Evolutionary conservation across 2,329 filamentous ascomycete genomes (phyloP).

Genomic region (Fusarium chuoi): DNA sequence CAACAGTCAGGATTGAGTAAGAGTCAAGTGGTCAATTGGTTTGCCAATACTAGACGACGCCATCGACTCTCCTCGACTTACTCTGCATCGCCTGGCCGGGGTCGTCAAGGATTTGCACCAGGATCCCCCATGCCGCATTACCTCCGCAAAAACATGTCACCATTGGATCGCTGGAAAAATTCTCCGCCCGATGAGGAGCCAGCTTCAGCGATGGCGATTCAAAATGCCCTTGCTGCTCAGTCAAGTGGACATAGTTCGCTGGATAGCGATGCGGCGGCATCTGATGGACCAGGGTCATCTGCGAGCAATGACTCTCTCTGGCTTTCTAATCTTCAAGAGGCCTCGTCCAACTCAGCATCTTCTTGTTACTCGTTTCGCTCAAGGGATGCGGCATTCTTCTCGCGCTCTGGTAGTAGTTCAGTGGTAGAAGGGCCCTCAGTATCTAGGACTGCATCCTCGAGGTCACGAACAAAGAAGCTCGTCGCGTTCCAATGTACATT

Average conservation of each 20-base stretch:
- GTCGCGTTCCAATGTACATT: constrained; percentile 52
- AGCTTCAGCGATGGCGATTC: constrained; percentile 52
- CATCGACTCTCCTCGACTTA: constrained; percentile 50
- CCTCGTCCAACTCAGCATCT: constrained; percentile 44
- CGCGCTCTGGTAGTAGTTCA: constrained; percentile 38
- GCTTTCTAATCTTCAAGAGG: constrained; percentile 33
- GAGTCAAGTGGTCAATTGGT: constrained; percentile 61
- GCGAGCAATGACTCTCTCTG: constrained; percentile 46
- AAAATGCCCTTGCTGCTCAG: constrained; percentile 45
- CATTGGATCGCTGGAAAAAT: constrained; percentile 55
- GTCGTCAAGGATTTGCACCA: constrained; percentile 44
- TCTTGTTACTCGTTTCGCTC: constrained; percentile 41
- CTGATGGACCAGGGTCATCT: constrained; percentile 47
- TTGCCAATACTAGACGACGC: constrained; percentile 61
- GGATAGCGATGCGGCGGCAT: constrained; percentile 25
- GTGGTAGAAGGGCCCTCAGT: constrained; percentile 26
- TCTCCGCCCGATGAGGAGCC: constrained; percentile 59
- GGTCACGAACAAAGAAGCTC: constrained; percentile 17
- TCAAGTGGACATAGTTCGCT: constrained; percentile 28
- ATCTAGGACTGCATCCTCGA: constrained; percentile 25
- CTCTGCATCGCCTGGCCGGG: constrained; percentile 42
- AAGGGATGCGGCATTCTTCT: constrained; percentile 21
- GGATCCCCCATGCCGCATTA: constrained; percentile 57
- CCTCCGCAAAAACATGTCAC: constrained; percentile 51
- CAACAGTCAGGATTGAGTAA: constrained; percentile 57